Evolutionary conservation across 2,329 filamentous ascomycete genomes (phyloP).

Genomic region (Dothiorella sarmentorum): DNA sequence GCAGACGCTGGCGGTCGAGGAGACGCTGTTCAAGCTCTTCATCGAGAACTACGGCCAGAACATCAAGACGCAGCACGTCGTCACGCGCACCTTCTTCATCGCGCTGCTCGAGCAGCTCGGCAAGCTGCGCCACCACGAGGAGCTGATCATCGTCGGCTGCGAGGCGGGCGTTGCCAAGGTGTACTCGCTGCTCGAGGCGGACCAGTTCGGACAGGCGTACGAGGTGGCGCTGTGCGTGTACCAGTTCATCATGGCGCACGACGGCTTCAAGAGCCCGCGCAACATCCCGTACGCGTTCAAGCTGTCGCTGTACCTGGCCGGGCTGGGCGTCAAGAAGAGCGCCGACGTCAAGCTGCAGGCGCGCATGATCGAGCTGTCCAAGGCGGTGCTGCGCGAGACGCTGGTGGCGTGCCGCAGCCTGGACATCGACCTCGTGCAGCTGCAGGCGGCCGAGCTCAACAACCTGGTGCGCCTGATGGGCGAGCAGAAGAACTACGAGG

Average conservation of each 20-base stretch:
- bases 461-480: constrained; percentile 43
- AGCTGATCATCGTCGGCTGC: constrained; percentile 7
- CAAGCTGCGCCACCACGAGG: constrained; percentile 13
- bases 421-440: constrained; percentile 43
- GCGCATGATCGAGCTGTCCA: constrained; percentile 40
- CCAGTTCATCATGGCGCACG: constrained; percentile 30
- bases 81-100: constrained; percentile 17
- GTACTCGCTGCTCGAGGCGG: constrained; percentile 22
- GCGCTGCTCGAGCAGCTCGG: constrained; percentile 14
- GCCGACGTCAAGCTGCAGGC: constrained; percentile 34
- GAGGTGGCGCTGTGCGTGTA: constrained; percentile 34
- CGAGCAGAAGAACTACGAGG: constrained; percentile 45
- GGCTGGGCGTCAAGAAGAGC: constrained; percentile 28
- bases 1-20: constrained; percentile 13
- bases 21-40: constrained; percentile 14
- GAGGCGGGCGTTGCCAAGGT: constrained; percentile 13
- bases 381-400: constrained; percentile 41
- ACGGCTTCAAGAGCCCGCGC: constrained; percentile 32
- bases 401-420: constrained; percentile 39
- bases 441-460: constrained; percentile 42
- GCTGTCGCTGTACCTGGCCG: constrained; percentile 32
- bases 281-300: constrained; percentile 39
- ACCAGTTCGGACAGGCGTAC: constrained; percentile 33
- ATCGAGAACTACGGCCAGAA: constrained; percentile 11
- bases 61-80: constrained; percentile 14